Percentiles rank a stretch among this genome's conserved stretches.
phyloP scores from a whole-genome alignment of 345 rosid species.

The Salix exigua region DNA sequence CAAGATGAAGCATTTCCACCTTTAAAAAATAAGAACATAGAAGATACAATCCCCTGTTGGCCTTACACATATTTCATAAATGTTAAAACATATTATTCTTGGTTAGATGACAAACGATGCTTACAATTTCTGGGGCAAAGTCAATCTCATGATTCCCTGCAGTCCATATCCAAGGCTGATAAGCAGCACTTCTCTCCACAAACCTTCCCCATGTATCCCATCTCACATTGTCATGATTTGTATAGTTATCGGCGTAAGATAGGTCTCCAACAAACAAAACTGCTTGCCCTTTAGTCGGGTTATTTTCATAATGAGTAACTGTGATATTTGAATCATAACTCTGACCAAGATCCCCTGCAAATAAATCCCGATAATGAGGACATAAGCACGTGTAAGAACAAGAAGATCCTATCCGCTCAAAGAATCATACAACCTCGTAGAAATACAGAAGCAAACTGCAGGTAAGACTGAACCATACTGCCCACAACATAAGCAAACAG shows the following conservation, averaged over 20 bases:
- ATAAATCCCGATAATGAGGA: not conserved
- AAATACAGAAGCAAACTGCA: not conserved
- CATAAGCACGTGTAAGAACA: not conserved
- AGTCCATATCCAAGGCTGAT: conserved; percentile 98
- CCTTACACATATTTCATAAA: not conserved
- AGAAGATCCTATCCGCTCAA: not conserved
- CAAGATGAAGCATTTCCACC: not conserved
- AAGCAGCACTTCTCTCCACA: conserved; percentile 74
- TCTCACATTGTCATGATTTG: conserved; percentile 60
- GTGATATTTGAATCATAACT: conserved; percentile 78
- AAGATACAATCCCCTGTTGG: not conserved
- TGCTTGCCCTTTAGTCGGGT: conserved; percentile 59
- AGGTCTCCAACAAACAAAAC: conserved; percentile 80
- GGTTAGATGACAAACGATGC: not conserved
- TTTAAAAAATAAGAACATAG: not conserved
- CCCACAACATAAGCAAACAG: not conserved
- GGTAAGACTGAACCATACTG: not conserved
- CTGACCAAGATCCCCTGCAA: conserved; percentile 94
- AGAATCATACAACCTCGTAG: not conserved
- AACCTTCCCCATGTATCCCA: conserved; percentile 98
- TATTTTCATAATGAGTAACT: conserved; percentile 69
- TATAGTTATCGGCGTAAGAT: conserved; percentile 78
- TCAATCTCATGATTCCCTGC: conserved; percentile 86
- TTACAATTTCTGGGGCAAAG: conserved; percentile 67
- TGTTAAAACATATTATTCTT: not conserved